phyloP scores from a whole-genome alignment of 495 filamentous ascomycete genomes.

The Xylaria intraflava region DNA sequence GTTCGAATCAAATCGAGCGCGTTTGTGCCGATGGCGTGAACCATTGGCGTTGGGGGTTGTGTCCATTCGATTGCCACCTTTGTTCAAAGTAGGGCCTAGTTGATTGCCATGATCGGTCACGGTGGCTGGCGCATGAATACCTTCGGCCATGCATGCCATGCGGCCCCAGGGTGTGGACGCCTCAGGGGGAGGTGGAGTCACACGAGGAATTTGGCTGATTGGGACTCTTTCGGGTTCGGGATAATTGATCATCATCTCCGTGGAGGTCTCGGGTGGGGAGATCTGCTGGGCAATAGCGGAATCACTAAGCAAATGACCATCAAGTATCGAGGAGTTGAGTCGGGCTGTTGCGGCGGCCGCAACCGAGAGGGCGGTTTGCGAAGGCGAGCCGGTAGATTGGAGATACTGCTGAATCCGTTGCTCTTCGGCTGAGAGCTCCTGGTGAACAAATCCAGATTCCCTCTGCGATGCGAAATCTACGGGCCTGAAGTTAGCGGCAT shows the following conservation, averaged over 20 bases:
- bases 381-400: constrained; percentile 17
- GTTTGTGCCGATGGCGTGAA: constrained; percentile 35
- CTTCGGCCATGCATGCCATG: constrained; percentile 32
- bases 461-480: constrained; percentile 5
- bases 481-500: constrained; percentile 1
- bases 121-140: constrained; percentile 24
- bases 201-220: not conserved
- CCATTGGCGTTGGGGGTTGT: constrained; percentile 24
- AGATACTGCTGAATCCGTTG: constrained; percentile 29
- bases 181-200: constrained; percentile 5
- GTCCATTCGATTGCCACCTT: constrained; percentile 40
- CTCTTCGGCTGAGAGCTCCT: constrained; percentile 30
- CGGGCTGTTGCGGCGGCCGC: constrained; percentile 45
- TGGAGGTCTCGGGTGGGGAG: constrained; percentile 8
- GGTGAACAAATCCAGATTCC: constrained; percentile 10
- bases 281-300: constrained; percentile 25
- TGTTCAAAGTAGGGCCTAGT: constrained; percentile 18
- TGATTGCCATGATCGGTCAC: constrained; percentile 22
- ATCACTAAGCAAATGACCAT: constrained; percentile 40
- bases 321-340: constrained; percentile 40
- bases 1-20: constrained; percentile 60
- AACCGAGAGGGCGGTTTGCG: constrained; percentile 33
- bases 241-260: constrained; percentile 24
- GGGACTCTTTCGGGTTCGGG: constrained; percentile 14
- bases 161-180: constrained; percentile 36